Base-by-base conservation (phyloP, 2,329 filamentous ascomycete genomes). In the Penicillium sp. region DNA sequence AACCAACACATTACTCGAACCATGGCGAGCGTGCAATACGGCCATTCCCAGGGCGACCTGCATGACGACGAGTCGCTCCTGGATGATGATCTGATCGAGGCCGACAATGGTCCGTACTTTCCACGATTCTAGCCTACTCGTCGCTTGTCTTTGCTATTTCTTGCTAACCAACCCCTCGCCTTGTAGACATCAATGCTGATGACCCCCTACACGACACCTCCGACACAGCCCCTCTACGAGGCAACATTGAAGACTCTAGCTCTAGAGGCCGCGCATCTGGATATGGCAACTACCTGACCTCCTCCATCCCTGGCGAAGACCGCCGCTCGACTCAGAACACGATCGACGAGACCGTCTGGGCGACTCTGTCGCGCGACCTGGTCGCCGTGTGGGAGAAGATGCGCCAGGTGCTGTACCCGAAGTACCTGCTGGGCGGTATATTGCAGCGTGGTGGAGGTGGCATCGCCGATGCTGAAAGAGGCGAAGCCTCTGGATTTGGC, bases 381-480 rank as follows among this genome's bases (percentile, higher is more conserved):
- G 74, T 92, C 6, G 93, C 90, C 24, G 89, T 97, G 31, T 97
- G 93, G 92, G 88, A 89, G 74, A 98, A 98, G 79, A 89, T 98
- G 85, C 86, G 88, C 70, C 92, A 96, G 77, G 93, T 98, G 33
- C 82, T 98, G 53, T 98, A 89, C 73, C 93, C 93, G 15, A 91
- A 91, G 66, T 97, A 97, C 74, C 80, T 98, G 42, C 85, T 98
- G 23, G 82, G 82, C 35, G 82, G 82, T 33, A 77, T 84, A 64
- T 72, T 86, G 71, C 72, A 78, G 56, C 71, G 76, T 44, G 77
- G 79, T 28, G 80, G 80, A n/a, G 79, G 80, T 32, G 70, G 71
- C 3, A 71, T 69, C 42, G 78, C 74, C 18, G 79, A 76, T 31
- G 78, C 77, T n/a, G 80, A 82, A 64, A 74, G 79, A 58, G 80